Evolutionary conservation across 306 rosid genomes (phyloP).

Genomic region (Lagenaria siceraria): DNA sequence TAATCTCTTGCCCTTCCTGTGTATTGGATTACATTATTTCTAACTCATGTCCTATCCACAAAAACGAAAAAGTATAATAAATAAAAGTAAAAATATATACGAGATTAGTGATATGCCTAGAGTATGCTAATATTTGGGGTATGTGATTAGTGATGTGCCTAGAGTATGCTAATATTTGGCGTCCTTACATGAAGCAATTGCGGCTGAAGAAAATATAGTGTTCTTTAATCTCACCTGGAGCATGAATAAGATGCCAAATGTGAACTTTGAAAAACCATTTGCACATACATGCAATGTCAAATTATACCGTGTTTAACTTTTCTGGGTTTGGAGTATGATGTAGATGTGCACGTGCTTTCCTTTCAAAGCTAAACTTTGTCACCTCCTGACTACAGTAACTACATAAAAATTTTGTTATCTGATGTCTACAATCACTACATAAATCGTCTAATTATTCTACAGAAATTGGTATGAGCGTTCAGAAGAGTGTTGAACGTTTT

Average conservation of each 20-base stretch:
- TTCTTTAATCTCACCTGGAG: not conserved
- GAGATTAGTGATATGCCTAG: too few relatives aligned
- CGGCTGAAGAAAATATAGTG: not conserved
- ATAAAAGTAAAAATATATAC: not conserved
- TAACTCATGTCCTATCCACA: not conserved
- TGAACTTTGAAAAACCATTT: not conserved
- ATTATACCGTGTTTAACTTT: not conserved
- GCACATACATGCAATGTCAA: not conserved
- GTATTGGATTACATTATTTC: not conserved
- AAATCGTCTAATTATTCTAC: not conserved
- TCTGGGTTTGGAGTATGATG: not conserved
- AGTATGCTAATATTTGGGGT: too few relatives aligned
- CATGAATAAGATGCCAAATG: not conserved
- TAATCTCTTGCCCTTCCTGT: not conserved
- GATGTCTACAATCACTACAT: not conserved
- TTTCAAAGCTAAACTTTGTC: not conserved
- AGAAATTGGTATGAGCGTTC: not conserved
- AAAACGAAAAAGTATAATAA: not conserved
- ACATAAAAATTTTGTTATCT: not conserved
- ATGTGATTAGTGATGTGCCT: too few relatives aligned
- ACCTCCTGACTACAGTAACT: not conserved
- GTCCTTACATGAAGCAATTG: not conserved
- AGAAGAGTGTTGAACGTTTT: not conserved
- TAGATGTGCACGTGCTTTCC: not conserved
- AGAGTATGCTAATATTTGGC: too few relatives aligned